Base-by-base conservation (phyloP, 169 alveolate genomes). In the Theileria parva region DNA sequence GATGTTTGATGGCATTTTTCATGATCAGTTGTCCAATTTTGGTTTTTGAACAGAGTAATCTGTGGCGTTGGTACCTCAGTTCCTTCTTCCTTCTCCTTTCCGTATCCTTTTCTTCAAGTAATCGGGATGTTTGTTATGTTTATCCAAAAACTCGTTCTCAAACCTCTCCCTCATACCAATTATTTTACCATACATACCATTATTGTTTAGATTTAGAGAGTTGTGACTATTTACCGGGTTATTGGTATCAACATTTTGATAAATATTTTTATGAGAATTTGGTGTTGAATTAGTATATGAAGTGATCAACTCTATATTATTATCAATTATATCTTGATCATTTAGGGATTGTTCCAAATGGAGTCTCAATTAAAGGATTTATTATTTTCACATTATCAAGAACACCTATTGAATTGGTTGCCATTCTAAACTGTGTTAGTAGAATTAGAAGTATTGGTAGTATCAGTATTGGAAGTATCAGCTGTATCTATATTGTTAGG, bases 1-100 rank as follows among this genome's bases (percentile, higher is more conserved):
- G 66, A 57, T 77, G 87, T 44, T 76, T 57, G 64, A 85, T 70
- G 15, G 77, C 91, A 17, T 72, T 66, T 50, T 77, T 68, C 91
- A 85, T 85, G 9, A 85, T 78, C 21, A 87, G 91, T 27, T 85
- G 91, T 8, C 91, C 91, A 28, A 28, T 25, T 34, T 85, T 85
- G 30, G 91, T 85, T 53, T 69, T 85, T 21, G 34, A 17, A 7
- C 87, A 83, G n/a, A 85, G 72, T 32, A 85, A 74, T 53, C 87
- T 23, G 39, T 77, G 86, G 27, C 87, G 53, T 7, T 51, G 79
- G 23, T 77, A 77, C 60, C 91, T 55, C 65, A 55, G 55, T 50
- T 85, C 77, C 74, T 78, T 77, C 79, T 71, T 68, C 68, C 37
- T 78, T 37, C 91, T 4, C 13, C 70, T 85, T 71, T 68, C 84